These are phyloP conservation scores for Takakia lepidozioides DNA, from an alignment of 225 moss, liverwort and hornwort species.

Conservation along the genomic window DNA sequence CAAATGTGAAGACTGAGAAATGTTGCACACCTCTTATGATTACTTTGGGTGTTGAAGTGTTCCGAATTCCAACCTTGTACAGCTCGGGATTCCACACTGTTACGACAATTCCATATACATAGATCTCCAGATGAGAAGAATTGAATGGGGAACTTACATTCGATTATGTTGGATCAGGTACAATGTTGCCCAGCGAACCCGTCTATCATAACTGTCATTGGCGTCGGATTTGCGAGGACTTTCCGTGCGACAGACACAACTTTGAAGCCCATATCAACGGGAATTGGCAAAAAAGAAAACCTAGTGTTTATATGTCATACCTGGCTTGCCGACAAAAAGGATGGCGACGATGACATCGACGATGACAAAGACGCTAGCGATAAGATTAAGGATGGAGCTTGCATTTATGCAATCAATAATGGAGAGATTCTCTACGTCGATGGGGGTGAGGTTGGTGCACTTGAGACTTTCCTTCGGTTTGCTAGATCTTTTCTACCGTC, in stretches of 20 bases:
- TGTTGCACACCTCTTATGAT: too few species aligned
- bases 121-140: too few species aligned
- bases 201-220: slow-evolving; percentile 55
- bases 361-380: slow-evolving; percentile 34
- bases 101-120: too few species aligned
- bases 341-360: slow-evolving; percentile 31
- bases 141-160: background rate
- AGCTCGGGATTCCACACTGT: too few species aligned
- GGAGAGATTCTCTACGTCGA: slow-evolving; percentile 38
- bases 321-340: slow-evolving; percentile 43
- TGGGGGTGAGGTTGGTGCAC: slow-evolving; percentile 43
- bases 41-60: too few species aligned
- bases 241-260: slow-evolving; percentile 59
- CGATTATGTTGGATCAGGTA: slow-evolving; percentile 21
- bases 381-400: slow-evolving; percentile 44
- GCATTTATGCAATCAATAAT: slow-evolving; percentile 20
- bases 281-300: slow-evolving; percentile 57
- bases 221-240: slow-evolving; percentile 61
- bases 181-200: slow-evolving; percentile 68
- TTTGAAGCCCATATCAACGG: slow-evolving; percentile 56
- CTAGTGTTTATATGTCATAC: slow-evolving; percentile 49
- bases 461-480: too few species aligned
- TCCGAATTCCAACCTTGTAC: too few species aligned
- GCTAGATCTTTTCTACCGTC: too few species aligned
- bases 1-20: too few species aligned